Evolutionary conservation across 2,329 filamentous ascomycete species (phyloP), one percentile per base, ranked within the genome.

Genomic region (Myotisia sp.): DNA sequence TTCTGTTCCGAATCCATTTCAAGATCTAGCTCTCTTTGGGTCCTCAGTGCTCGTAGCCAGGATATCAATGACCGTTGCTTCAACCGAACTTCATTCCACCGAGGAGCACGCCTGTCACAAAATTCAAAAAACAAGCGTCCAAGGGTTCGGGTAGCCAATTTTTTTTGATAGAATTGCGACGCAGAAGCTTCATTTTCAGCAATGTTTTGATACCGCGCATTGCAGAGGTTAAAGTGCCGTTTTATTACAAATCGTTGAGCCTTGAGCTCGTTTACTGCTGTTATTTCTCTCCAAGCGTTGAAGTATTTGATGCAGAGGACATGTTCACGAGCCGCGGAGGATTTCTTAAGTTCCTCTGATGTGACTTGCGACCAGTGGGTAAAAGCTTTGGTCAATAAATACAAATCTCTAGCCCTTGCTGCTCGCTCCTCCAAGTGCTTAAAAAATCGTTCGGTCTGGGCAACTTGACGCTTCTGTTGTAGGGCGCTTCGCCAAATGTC

Each of bases 221-320:
- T 63, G 65, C 72, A 78, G n/a, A 57, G 46, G 4, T 50, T 49
- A 31, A 77, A 60, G 33, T 71, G 74, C 37, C 67, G 72, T 29
- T 56, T 61, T 5, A 71, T 44, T 12, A 67, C 58, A 37, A 74
- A 65, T 21, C 66, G 54, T 27, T 64, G 60, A 7, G 62, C 57
- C 43, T 67, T 67, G 26, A 65, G 47, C 36, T 73, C 67, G 42
- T 79, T 75, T 32, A 72, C 64, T 1, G 64, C 63, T 0, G 75
- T 77, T 36, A 80, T 71, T 38, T 73, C 66, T 17, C 70, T 65
- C 79, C 79, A 84, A 5, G 72, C 72, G 38, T 70, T 71, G 53
- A 82, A 83, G 40, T 75, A 76, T 36, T 71, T 70, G 8, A 70
- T 72, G 36, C 76, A 67, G 35, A 90, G 59, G 39, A 86, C 73